Evolutionary conservation across 768 basidiomycete species (phyloP), one percentile per base, ranked within the genome.

Genomic region (Gymnopilus dilepis): DNA sequence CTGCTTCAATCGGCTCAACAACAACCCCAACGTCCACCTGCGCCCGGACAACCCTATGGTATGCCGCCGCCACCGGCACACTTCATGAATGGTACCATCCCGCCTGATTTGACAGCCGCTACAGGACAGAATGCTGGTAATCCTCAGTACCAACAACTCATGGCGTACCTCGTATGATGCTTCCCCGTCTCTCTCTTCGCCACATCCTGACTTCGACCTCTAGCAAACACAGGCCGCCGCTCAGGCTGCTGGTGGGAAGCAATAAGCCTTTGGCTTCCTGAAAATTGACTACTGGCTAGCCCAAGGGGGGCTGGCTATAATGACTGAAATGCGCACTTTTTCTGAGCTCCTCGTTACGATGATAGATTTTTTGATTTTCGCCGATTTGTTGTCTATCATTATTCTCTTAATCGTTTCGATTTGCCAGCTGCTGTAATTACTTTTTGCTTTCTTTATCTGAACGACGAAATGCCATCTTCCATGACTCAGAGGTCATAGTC

Each of bases 81-180:
- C 15, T 33, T 64, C 40, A 81, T 80, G 72, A 80, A 79, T 24
- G 38, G 26, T 40, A 74, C 78, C 6, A 76, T 80, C 45, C 80
- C 82, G 2, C 68, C 74, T 57, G 65, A 76, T 52, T 74, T 78
- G 37, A 73, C 69, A 43, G 65, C 81, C 47, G 77, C 70, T 40
- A 75, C 78, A 33, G 77, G 80, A 12, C 74, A 72, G 48, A 54
- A 81, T 41, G 75, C 72, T 28, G 73, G 77, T 11, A 79, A 81
- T 58, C 74, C 78, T 1, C 81, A 81, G 66, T 89, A 87, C 65
- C 86, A 87, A 65, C 86, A 89, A 66, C 72, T 91, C 43, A 88
- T 91, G 86, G 83, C 85, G 17, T 91, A 85, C 68, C 76, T 89
- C 64, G 89, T 90, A 61, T 75, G 85, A 51, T n/a, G 19, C 37